phyloP scores from a whole-genome alignment of 345 rosid species.

The Psidium guajava region DNA sequence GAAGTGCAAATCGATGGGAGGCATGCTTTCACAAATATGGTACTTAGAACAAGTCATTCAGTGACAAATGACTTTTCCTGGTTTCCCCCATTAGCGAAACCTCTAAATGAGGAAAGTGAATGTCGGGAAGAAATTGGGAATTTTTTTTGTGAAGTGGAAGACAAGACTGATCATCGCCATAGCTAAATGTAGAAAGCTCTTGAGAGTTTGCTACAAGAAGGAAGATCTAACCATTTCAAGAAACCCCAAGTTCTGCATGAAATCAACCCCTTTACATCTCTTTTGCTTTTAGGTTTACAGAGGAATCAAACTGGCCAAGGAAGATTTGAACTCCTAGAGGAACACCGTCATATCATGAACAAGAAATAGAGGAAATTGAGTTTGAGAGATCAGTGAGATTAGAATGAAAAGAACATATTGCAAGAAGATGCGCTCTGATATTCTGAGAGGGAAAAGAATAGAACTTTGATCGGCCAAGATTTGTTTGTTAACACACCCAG shows the following conservation, averaged over 20 bases:
- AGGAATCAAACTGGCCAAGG: not conserved
- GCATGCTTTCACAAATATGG: not conserved
- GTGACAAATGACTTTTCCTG: not conserved
- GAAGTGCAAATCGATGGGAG: not conserved
- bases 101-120: conserved; percentile 48
- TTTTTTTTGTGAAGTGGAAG: not conserved
- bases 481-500: not conserved
- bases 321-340: not conserved
- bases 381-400: not conserved
- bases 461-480: not conserved
- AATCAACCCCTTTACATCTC: not conserved
- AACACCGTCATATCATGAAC: not conserved
- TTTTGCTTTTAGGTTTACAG: not conserved
- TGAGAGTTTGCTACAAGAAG: conserved; percentile 3
- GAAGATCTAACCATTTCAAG: conserved; percentile 1
- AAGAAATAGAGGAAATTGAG: not conserved
- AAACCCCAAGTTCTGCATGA: not conserved
- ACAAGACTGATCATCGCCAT: not conserved
- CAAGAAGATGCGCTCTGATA: not conserved
- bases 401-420: not conserved
- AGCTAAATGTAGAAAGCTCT: conserved; percentile 9
- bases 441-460: not conserved
- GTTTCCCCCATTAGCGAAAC: conserved; percentile 7
- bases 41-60: not conserved
- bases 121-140: conserved; percentile 14